Base-by-base conservation (phyloP, 2,329 filamentous ascomycete genomes). In the Cucurbitaria berberidis region DNA sequence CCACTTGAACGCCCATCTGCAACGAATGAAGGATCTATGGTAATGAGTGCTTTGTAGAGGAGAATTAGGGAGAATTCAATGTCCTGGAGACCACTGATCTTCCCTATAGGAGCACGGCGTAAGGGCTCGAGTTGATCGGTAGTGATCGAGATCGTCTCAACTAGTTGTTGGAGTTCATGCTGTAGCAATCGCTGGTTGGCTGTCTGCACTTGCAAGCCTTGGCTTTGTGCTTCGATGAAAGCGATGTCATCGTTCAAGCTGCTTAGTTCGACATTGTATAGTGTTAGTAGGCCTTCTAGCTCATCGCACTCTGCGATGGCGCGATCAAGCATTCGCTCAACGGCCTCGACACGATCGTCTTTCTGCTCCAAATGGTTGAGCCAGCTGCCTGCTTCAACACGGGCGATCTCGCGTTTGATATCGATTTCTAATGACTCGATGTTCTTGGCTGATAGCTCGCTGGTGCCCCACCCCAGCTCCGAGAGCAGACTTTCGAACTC, bases 241-340 rank as follows among this genome's bases (percentile, higher is more conserved):
- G 92, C 88, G 64, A 99, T 96, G 67, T 99, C 95, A 44, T 98
- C 93, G 51, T 93, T 92, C 26, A 99, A 82, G 43, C 93, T 98
- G 68, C 22, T 55, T 6, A 99, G 81, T 74, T 99, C 95, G 22
- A 98, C 95, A 41, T 90, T 91, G 75, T 99, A 99, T 29, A 99
- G 78, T 0, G 95, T 99, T 46, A 99, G 80, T 34, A 99, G 81
- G 54, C 96, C 96, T 72, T 99, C 95, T 52, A 99, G 81, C 77
- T 98, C 93, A 66, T 99, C 96, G 68, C 95, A 98, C 77, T 99
- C 95, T 18, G 88, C 84, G 66, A 99, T 92, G n/a, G 92, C 90
- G 59, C 88, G 83, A 70, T 99, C 93, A 48, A 99, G 88, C 48
- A 96, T 87, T 51, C 81, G 85, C 66, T 93, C 92, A 63, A 99